Conservation (phyloP, 1,284 basidiomycete genomes). For the Ustilago trichophora region DNA sequence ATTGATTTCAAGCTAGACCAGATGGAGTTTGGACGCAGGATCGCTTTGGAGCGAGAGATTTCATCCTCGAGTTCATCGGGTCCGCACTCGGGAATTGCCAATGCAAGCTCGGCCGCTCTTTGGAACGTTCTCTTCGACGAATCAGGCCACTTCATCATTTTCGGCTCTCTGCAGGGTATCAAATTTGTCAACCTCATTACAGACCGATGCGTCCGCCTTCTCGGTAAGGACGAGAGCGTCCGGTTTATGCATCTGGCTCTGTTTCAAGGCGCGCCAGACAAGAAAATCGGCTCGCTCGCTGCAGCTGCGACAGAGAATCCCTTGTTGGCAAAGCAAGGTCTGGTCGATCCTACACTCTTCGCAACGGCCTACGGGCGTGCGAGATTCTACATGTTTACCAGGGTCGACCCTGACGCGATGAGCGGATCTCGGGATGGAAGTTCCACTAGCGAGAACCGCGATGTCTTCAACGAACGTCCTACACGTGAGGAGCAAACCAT, state of each 20-base stretch:
- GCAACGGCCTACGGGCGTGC: conserved; percentile 91
- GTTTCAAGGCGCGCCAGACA: conserved; percentile 92
- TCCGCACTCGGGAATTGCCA: conserved; percentile 68
- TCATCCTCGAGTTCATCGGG: conserved; percentile 74
- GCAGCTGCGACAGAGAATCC: conserved; percentile 97
- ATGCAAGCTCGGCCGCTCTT: conserved; percentile 46
- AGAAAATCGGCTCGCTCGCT: conserved; percentile 78
- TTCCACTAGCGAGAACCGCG: conserved; percentile 76
- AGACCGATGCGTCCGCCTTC: conserved; percentile 85
- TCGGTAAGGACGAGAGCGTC: conserved; percentile 94
- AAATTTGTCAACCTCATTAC: conserved; percentile 96
- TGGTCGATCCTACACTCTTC: conserved; percentile 89
- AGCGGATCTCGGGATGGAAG: conserved; percentile 67
- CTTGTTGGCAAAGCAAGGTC: conserved; percentile 75
- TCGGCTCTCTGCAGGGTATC: conserved; percentile 91
- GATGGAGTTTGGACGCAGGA: conserved; percentile 97
- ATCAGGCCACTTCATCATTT: conserved; percentile 90
- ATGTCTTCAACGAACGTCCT: conserved; percentile 98
- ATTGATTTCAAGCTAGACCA: conserved; percentile 87
- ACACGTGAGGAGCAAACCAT: conserved; percentile 95
- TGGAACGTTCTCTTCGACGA: conserved; percentile 90
- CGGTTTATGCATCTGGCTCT: conserved; percentile 87
- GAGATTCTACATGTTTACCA: conserved; percentile 96
- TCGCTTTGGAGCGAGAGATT: conserved; percentile 90
- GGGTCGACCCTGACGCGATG: conserved; percentile 74